A percentile compares a stretch with the other conserved stretches of the same genome.
Evolutionary conservation across 148 eudicot genomes (phyloP).

Genomic region (Pouteria glomerata): DNA sequence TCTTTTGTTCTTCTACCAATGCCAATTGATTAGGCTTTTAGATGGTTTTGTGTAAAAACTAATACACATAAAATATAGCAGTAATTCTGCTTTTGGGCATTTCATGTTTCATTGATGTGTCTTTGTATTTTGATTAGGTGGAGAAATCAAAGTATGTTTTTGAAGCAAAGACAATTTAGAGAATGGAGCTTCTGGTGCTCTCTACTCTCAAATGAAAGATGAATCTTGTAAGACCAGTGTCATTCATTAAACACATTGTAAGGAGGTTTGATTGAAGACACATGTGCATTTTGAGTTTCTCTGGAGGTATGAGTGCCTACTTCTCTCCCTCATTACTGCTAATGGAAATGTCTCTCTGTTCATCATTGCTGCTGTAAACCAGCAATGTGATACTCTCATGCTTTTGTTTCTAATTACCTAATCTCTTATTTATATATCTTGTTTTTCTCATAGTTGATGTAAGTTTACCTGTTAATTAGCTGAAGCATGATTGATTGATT

Average conservation of each 20-base stretch:
- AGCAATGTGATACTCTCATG: neutral
- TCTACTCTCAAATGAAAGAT: conserved; percentile 74
- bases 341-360: no score
- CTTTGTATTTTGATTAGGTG: conserved; percentile 35
- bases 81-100: neutral
- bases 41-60: no score
- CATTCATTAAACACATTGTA: conserved; percentile 51
- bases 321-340: conserved; percentile 54
- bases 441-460: neutral
- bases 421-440: no score
- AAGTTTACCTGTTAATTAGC: no score
- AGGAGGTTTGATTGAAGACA: conserved; percentile 44
- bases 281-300: conserved; percentile 43
- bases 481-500: no score
- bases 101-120: conserved; percentile 8
- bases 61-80: no score
- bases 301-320: conserved; percentile 46
- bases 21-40: no score
- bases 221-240: conserved; percentile 74
- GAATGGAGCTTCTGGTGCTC: conserved; percentile 79
- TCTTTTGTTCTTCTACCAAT: no score
- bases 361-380: neutral
- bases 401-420: neutral
- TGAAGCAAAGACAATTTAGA: no score
- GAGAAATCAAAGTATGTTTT: conserved; percentile 47